Conservation (phyloP, 2,329 filamentous ascomycete genomes). For the Neofusicoccum ribis region DNA sequence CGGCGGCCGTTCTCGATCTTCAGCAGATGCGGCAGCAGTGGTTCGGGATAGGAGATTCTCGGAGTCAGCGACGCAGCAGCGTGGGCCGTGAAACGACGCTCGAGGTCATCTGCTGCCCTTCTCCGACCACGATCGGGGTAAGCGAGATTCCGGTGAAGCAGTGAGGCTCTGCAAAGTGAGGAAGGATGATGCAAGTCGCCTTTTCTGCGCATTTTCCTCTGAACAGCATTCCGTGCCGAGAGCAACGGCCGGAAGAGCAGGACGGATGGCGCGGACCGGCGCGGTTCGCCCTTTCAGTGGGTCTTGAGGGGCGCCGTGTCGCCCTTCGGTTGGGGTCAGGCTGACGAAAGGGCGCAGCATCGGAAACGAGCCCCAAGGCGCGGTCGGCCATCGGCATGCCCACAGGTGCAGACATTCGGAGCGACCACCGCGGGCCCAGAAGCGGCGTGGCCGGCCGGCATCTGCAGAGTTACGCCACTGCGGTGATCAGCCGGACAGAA, state of each 20-base stretch:
- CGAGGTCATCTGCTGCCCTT: neutral
- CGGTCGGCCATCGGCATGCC: neutral
- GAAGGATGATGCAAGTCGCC: neutral
- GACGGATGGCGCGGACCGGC: neutral
- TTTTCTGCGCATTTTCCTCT: neutral
- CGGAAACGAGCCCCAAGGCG: neutral
- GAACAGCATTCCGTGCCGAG: neutral
- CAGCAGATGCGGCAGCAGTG: neutral
- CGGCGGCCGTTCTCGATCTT: neutral
- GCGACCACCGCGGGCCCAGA: neutral
- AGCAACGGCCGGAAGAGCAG: too few relatives aligned
- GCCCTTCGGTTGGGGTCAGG: neutral
- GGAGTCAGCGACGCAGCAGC: neutral
- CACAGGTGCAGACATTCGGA: neutral
- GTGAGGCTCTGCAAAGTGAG: neutral
- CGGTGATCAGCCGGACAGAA: neutral
- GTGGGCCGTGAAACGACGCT: neutral
- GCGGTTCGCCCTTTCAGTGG: neutral
- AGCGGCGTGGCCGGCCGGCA: neutral
- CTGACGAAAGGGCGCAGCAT: neutral
- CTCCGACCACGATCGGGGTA: neutral
- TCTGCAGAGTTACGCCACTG: neutral
- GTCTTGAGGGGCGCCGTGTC: neutral
- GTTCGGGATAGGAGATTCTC: neutral
- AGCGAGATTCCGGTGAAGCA: neutral